These are phyloP conservation scores for Salicornia ramosissima DNA, from an alignment of 148 eudicot species.

Conservation along the genomic window DNA sequence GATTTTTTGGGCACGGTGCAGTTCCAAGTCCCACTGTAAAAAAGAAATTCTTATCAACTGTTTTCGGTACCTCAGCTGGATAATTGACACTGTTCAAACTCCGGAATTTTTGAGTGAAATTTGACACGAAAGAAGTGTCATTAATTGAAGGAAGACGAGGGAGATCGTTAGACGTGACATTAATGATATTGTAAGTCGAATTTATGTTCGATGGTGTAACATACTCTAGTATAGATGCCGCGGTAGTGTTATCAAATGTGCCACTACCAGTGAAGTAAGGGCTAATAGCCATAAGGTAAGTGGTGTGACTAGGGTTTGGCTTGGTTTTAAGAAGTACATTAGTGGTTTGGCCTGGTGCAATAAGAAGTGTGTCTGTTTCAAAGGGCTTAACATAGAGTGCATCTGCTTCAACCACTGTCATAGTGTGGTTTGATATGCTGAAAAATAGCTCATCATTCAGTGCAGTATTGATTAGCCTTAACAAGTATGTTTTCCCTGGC, in stretches of 20 bases:
- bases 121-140: conserved; percentile 44
- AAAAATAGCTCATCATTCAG: conserved; percentile 75
- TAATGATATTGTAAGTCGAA: conserved; percentile 11
- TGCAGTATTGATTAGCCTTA: conserved; percentile 69
- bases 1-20: conserved; percentile 49
- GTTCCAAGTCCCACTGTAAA: conserved; percentile 55
- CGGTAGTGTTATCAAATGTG: conserved; percentile 62
- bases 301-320: conserved; percentile 24
- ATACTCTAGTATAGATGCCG: conserved; percentile 53
- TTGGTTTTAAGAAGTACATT: conserved; percentile 60
- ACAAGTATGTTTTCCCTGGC: conserved; percentile 61
- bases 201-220: conserved; percentile 15
- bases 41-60: conserved; percentile 40
- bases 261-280: conserved; percentile 63
- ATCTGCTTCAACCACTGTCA: conserved; percentile 63
- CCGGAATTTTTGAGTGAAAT: conserved; percentile 38
- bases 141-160: conserved; percentile 49
- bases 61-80: conserved; percentile 53
- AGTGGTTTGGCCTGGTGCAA: conserved; percentile 69
- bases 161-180: conserved; percentile 11
- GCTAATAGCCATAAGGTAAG: conserved; percentile 53
- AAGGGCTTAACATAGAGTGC: conserved; percentile 63
- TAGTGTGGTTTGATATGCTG: conserved; percentile 55
- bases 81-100: conserved; percentile 38
- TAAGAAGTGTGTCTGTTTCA: conserved; percentile 36